Conservation (phyloP, 2,329 filamentous ascomycete genomes). For the Diaporthe sp. region DNA sequence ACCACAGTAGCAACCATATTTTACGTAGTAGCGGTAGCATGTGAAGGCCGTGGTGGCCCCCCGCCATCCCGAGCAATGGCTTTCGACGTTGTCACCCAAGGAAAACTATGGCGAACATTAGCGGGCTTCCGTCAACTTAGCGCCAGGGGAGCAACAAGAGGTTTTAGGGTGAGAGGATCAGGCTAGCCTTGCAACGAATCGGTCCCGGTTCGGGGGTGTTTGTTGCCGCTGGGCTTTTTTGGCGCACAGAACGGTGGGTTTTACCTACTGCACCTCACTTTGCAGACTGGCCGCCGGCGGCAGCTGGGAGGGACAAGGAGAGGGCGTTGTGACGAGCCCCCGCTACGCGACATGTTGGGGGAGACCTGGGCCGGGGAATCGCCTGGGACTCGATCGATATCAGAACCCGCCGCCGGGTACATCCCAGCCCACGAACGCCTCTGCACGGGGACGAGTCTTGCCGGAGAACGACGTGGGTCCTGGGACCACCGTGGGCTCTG, state of each 20-base stretch:
- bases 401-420: not conserved
- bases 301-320: not conserved
- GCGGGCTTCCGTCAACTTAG: conserved; percentile 25
- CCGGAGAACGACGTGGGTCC: conserved; percentile 8
- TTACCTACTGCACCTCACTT: not conserved
- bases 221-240: not conserved
- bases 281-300: conserved; percentile 6
- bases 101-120: conserved; percentile 28
- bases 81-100: conserved; percentile 24
- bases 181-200: conserved; percentile 23
- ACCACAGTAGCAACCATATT: not conserved
- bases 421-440: conserved; percentile 8
- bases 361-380: not conserved
- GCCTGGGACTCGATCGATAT: conserved; percentile 14
- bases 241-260: not conserved
- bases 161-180: conserved; percentile 8
- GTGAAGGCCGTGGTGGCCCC: conserved; percentile 13
- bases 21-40: not conserved
- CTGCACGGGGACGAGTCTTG: not conserved
- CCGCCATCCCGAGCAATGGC: conserved; percentile 18
- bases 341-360: conserved; percentile 15
- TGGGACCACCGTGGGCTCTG: conserved; percentile 3
- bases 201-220: not conserved
- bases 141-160: conserved; percentile 22
- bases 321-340: conserved; percentile 16